Evolutionary conservation across 2,329 filamentous ascomycete genomes (phyloP), one percentile per base, ranked within the genome.

Genomic region (Alternaria rosae): DNA sequence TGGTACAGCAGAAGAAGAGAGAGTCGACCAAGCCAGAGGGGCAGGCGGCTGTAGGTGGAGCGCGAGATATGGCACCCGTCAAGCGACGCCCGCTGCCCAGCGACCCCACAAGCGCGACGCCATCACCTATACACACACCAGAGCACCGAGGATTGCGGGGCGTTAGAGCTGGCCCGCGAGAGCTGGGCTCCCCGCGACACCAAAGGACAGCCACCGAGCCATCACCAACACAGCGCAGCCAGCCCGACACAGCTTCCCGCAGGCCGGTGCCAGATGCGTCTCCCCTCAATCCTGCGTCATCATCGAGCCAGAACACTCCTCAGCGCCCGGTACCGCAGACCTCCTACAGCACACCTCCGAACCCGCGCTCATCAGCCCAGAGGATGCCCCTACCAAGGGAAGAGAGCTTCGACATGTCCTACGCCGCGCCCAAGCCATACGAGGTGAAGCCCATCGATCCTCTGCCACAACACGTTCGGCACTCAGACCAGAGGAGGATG

Each of bases 1-100:
- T 85, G 1, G 81, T 81, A 8, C 80, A 78, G 28, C 85, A 87
- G 63, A 89, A 87, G 68, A 75, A 81, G 85, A 61, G 87, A 81
- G 71, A 74, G 63, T 66, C 66, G 56, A 28, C 78, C 21, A 81
- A 68, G 59, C 65, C 56, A 35, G 79, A 74, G 59, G 79, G 54
- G 50, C 73, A 76, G 61, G 82, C 79, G 61, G 79, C 71, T 64
- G 80, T 78, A 55, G 76, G 79, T 59, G 80, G 57, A 78, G 85
- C 82, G 61, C 86, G 85, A 51, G 84, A 86, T 83, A 85, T 69
- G 68, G 85, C 87, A 25, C 85, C 88, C 47, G 88, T 96, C 47
- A 97, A 94, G 82, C 87, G 94, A 68, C 87, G 94, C 32, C 94
- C 94, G 20, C 82, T 97, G 41, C 94, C 94, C 1, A 89, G 88